Evolutionary conservation across 1,284 basidiomycete species (phyloP).

Genomic region (Puccinia novopanici): DNA sequence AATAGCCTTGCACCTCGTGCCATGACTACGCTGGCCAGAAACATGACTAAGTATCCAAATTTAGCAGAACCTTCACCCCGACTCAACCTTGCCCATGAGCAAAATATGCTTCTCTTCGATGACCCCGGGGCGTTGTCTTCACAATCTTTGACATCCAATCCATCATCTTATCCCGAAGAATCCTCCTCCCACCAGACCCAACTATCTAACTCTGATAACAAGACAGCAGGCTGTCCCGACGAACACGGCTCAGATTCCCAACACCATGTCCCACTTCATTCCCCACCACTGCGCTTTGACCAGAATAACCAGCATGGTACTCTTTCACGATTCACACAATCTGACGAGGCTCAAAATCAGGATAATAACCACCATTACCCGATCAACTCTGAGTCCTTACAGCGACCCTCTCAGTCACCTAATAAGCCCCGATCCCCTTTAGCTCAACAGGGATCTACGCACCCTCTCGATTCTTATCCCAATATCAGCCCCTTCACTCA

Average conservation of each 20-base stretch:
- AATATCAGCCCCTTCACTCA: constrained; percentile 6
- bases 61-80: not conserved
- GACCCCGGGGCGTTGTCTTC: not conserved
- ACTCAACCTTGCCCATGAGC: constrained; percentile 10
- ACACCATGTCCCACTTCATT: not conserved
- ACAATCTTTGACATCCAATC: constrained; percentile 7
- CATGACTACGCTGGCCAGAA: constrained; percentile 13
- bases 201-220: not conserved
- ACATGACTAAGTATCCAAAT: constrained; percentile 16
- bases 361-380: not conserved
- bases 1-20: constrained; percentile 28
- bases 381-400: constrained; percentile 5
- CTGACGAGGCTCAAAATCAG: not conserved
- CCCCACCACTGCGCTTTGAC: constrained; percentile 12
- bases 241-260: constrained; percentile 8
- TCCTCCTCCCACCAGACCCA: constrained; percentile 4
- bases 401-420: constrained; percentile 15
- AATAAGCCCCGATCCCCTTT: not conserved
- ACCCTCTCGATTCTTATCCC: constrained; percentile 7
- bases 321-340: not conserved
- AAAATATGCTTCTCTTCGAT: constrained; percentile 10
- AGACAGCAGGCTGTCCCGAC: not conserved
- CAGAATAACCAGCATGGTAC: not conserved
- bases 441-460: not conserved
- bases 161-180: constrained; percentile 11